These are phyloP conservation scores for Aureobasidium sp. DNA, from an alignment of 2,329 filamentous ascomycete genomes.

Conservation along the genomic window DNA sequence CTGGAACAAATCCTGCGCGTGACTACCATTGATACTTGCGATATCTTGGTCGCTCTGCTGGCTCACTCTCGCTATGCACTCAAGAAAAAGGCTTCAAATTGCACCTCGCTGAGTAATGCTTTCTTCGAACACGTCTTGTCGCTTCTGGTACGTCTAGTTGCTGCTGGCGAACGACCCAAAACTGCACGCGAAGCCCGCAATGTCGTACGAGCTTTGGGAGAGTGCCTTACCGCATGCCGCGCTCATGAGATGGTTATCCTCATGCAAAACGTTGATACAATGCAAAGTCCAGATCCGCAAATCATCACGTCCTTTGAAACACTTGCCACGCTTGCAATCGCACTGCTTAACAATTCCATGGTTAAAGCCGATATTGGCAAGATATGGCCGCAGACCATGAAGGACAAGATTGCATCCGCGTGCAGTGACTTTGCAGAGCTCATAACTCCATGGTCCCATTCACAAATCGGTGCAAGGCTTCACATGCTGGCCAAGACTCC, in stretches of 20 bases:
- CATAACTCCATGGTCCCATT: conserved; percentile 29
- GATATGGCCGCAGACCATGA: conserved; percentile 16
- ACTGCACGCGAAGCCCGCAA: conserved; percentile 17
- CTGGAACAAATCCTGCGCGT: conserved; percentile 22
- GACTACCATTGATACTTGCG: conserved; percentile 21
- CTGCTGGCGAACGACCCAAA: conserved; percentile 19
- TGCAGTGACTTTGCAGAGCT: conserved; percentile 28
- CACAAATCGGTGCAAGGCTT: conserved; percentile 25
- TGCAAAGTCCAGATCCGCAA: conserved; percentile 23
- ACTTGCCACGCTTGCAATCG: conserved; percentile 25
- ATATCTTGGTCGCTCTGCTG: conserved; percentile 26
- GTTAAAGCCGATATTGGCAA: conserved; percentile 10
- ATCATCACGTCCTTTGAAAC: conserved; percentile 26
- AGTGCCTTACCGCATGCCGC: conserved; percentile 25
- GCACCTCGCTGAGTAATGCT: conserved; percentile 18
- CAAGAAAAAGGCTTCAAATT: not conserved
- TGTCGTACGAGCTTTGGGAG: conserved; percentile 21
- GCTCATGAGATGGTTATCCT: conserved; percentile 27
- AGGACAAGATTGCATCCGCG: conserved; percentile 24
- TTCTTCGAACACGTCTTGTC: conserved; percentile 28
- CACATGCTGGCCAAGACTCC: conserved; percentile 23
- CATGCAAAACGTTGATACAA: conserved; percentile 21
- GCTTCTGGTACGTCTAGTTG: conserved; percentile 23
- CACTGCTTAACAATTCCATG: conserved; percentile 23
- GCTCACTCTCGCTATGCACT: conserved; percentile 21